These are phyloP conservation scores for Chytriomyces sp. DNA, from an alignment of 192 early-diverging fungal genomes.

Conservation along the genomic window DNA sequence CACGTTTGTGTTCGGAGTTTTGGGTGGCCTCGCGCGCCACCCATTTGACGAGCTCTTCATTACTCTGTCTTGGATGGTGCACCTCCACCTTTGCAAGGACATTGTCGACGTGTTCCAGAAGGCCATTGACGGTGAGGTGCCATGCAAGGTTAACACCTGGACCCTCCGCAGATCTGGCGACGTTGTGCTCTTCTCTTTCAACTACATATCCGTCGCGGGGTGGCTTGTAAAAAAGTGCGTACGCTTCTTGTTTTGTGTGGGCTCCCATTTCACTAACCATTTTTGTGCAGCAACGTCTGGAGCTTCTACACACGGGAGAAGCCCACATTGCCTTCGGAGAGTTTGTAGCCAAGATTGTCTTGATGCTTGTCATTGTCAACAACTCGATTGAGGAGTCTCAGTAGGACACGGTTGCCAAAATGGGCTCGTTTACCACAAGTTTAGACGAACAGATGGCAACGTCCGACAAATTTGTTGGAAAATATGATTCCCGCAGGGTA, in stretches of 20 bases:
- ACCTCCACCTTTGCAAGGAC: constrained; percentile 9
- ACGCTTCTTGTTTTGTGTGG: background rate
- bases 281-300: background rate
- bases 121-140: constrained; percentile 36
- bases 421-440: constrained; percentile 30
- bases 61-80: background rate
- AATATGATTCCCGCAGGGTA: constrained; percentile 41
- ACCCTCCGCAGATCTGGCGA: constrained; percentile 20
- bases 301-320: constrained; percentile 34
- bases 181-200: constrained; percentile 23
- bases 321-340: constrained; percentile 32
- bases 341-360: constrained; percentile 41
- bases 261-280: background rate
- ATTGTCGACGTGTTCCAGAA: constrained; percentile 25
- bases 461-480: constrained; percentile 35
- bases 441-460: constrained; percentile 40
- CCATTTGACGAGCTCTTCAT: constrained; percentile 36
- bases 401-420: constrained; percentile 23
- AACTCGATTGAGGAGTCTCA: constrained; percentile 47
- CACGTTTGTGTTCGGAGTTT: constrained; percentile 18
- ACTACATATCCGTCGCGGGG: constrained; percentile 33
- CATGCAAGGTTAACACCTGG: constrained; percentile 23
- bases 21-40: constrained; percentile 23
- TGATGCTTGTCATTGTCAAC: constrained; percentile 48
- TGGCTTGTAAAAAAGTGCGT: constrained; percentile 22